Evolutionary conservation across 2,329 filamentous ascomycete genomes (phyloP).

Genomic region (Alternaria triticina): DNA sequence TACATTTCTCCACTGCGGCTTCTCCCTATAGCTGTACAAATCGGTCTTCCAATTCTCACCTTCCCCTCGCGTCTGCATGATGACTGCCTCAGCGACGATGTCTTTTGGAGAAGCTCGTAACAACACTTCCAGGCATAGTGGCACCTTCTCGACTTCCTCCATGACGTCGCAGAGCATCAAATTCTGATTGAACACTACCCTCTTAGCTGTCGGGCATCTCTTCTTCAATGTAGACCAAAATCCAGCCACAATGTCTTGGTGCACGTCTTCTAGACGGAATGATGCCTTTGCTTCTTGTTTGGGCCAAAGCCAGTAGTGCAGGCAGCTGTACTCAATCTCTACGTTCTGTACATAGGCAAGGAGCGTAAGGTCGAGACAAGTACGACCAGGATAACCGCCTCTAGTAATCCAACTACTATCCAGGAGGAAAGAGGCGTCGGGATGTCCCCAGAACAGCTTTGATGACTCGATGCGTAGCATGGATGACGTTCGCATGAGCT

Average conservation of each 20-base stretch:
- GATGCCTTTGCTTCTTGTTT: not conserved
- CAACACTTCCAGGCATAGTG: conserved; percentile 3
- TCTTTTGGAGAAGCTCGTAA: conserved; percentile 10
- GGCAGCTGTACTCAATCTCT: conserved; percentile 14
- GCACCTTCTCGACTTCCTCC: conserved; percentile 4
- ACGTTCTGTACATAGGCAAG: conserved; percentile 19
- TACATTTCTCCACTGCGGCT: not conserved
- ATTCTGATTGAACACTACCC: conserved; percentile 17
- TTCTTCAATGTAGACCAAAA: conserved; percentile 15
- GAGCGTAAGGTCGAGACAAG: conserved; percentile 15
- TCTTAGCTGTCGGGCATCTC: conserved; percentile 16
- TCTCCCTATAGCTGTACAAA: not conserved
- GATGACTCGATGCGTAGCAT: conserved; percentile 21
- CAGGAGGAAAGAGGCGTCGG: conserved; percentile 14
- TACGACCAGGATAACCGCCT: conserved; percentile 16
- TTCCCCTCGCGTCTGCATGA: not conserved
- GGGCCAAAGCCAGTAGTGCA: not conserved
- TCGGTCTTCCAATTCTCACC: not conserved
- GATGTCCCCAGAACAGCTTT: conserved; percentile 24
- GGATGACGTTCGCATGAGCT: conserved; percentile 20
- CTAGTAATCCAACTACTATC: conserved; percentile 10
- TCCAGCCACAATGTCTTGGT: not conserved
- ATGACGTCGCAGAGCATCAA: not conserved
- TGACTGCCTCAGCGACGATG: not conserved
- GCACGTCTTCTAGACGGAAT: not conserved